These are phyloP conservation scores for Arthrinium puccinioides DNA, from an alignment of 2,329 filamentous ascomycete species.

Conservation along the genomic window DNA sequence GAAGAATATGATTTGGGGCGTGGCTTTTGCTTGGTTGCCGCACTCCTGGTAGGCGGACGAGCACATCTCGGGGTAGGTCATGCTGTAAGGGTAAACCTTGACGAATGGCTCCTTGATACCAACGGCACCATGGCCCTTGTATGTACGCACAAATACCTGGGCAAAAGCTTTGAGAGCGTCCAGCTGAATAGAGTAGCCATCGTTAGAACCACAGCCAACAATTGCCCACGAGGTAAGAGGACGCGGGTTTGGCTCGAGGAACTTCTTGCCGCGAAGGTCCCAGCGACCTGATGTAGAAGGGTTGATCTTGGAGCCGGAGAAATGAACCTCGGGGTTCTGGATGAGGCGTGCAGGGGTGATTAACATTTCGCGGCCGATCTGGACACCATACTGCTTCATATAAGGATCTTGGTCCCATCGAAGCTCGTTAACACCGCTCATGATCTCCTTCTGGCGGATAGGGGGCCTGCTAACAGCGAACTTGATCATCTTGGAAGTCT, in stretches of 20 bases:
- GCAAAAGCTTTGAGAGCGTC: constrained; percentile 53
- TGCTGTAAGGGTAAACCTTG: constrained; percentile 23
- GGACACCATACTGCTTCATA: constrained; percentile 65
- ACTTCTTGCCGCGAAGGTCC: constrained; percentile 79
- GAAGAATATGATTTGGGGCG: constrained; percentile 73
- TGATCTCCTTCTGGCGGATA: constrained; percentile 61
- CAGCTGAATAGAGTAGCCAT: constrained; percentile 41
- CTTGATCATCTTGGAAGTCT: constrained; percentile 87
- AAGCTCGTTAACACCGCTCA: constrained; percentile 58
- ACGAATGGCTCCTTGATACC: constrained; percentile 28
- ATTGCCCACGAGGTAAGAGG: constrained; percentile 71
- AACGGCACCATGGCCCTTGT: constrained; percentile 42
- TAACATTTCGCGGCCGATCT: constrained; percentile 58
- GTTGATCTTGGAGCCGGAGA: constrained; percentile 48
- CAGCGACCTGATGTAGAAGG: constrained; percentile 69
- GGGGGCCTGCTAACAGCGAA: constrained; percentile 76
- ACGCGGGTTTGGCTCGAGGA: constrained; percentile 55
- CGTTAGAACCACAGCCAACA: constrained; percentile 41
- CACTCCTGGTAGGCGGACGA: constrained; percentile 47
- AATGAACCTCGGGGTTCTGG: constrained; percentile 63
- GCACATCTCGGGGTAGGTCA: constrained; percentile 44
- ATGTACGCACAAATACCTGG: constrained; percentile 34
- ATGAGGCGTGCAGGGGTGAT: constrained; percentile 65
- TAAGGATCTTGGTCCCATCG: constrained; percentile 63
- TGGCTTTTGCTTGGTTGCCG: constrained; percentile 42